Conservation (phyloP, 768 basidiomycete genomes). For the Amanita phalloides region DNA sequence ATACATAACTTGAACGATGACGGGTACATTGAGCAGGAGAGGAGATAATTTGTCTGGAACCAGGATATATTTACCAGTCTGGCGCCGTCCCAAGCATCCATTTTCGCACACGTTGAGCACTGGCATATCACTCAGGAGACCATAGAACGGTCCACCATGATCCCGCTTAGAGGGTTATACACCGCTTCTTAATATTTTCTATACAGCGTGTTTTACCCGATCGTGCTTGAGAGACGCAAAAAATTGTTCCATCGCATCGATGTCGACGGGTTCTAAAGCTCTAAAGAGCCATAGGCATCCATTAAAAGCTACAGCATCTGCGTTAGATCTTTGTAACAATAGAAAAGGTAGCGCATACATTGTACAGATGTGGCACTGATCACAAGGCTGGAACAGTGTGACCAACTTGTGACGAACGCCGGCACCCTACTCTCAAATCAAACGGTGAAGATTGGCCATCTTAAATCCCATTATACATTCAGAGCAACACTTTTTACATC, state of each 20-base stretch:
- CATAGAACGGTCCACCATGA: slow-evolving; percentile 61
- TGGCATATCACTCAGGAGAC: slow-evolving; percentile 23
- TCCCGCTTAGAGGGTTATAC: slow-evolving; percentile 68
- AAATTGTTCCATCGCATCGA: slow-evolving; percentile 56
- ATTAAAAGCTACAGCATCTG: slow-evolving; percentile 54
- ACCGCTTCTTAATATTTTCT: slow-evolving; percentile 75
- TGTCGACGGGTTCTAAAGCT: slow-evolving; percentile 51
- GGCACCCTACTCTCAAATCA: too few relatives aligned
- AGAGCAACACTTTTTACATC: too few relatives aligned
- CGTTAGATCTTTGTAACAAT: slow-evolving; percentile 2
- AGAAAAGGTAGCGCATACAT: slow-evolving; percentile 32
- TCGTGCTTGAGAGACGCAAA: slow-evolving; percentile 51
- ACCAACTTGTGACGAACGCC: too few relatives aligned
- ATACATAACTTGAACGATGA: too few relatives aligned
- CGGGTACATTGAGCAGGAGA: too few relatives aligned
- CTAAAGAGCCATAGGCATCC: slow-evolving; percentile 79
- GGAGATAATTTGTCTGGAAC: too few relatives aligned
- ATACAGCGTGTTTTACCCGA: neutral
- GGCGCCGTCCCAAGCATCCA: too few relatives aligned
- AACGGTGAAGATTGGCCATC: too few relatives aligned
- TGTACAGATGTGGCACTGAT: slow-evolving; percentile 49
- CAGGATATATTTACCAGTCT: too few relatives aligned
- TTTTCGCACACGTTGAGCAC: too few relatives aligned
- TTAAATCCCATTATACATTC: too few relatives aligned
- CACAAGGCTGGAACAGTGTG: too few relatives aligned